These are phyloP conservation scores for Tricholoma bakamatsutake DNA, from an alignment of 768 basidiomycete genomes.

Conservation along the genomic window DNA sequence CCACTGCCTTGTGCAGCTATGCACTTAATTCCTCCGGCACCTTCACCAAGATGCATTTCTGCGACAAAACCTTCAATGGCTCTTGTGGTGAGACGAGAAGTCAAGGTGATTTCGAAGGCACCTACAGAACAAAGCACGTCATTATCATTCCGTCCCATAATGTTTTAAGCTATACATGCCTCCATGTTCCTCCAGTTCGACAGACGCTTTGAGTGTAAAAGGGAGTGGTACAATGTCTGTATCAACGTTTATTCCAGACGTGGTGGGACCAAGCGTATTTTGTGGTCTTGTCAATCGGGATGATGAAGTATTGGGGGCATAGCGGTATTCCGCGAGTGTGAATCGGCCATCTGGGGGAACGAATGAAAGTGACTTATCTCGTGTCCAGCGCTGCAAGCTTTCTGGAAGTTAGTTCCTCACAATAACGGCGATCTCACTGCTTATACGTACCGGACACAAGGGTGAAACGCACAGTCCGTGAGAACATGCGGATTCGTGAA, in stretches of 20 bases:
- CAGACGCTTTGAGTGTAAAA: conserved; percentile 42
- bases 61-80: conserved; percentile 67
- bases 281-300: conserved; percentile 15
- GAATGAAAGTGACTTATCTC: conserved; percentile 77
- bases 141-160: background rate
- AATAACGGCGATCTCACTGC: background rate
- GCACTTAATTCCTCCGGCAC: conserved; percentile 69
- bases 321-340: conserved; percentile 78
- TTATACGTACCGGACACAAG: conserved; percentile 74
- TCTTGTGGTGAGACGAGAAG: conserved; percentile 56
- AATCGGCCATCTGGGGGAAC: conserved; percentile 93
- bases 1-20: conserved; percentile 47
- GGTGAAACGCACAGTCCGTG: conserved; percentile 82
- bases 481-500: conserved; percentile 73
- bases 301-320: conserved; percentile 33
- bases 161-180: conserved; percentile 23
- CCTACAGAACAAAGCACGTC: conserved; percentile 28
- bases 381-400: conserved; percentile 76
- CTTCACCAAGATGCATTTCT: conserved; percentile 71
- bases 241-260: conserved; percentile 13
- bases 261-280: conserved; percentile 18
- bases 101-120: conserved; percentile 55
- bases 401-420: background rate
- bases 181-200: conserved; percentile 37
- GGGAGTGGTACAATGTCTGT: conserved; percentile 48